Percentiles rank a stretch among this genome's conserved stretches.
Evolutionary conservation across 192 early-diverging fungal species (phyloP).

Genomic region (Spizellomyces sp.): DNA sequence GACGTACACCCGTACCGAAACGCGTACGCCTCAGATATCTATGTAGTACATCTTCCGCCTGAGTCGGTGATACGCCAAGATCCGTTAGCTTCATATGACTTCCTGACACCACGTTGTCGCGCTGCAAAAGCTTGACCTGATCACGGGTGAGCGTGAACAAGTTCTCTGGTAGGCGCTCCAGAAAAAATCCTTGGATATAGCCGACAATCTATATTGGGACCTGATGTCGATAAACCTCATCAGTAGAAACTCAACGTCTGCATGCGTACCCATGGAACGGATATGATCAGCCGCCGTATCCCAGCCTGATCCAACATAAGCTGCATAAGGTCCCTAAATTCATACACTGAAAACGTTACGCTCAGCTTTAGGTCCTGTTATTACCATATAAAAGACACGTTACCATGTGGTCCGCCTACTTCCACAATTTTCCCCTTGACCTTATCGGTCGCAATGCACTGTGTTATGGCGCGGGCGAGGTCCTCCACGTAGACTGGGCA

Average conservation of each 20-base stretch:
- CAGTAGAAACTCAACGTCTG: not conserved
- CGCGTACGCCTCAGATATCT: constrained; percentile 6
- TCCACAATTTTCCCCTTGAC: not conserved
- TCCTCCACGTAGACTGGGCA: constrained; percentile 13
- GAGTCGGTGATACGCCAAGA: not conserved
- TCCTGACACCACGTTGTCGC: constrained; percentile 4
- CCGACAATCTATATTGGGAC: not conserved
- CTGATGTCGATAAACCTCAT: not conserved
- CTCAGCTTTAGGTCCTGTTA: too few relatives aligned
- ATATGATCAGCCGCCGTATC: constrained; percentile 3
- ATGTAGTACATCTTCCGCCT: constrained; percentile 1
- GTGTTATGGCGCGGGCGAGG: not conserved
- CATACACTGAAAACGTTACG: constrained; percentile 3
- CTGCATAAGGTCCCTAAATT: constrained; percentile 4
- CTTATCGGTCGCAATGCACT: not conserved
- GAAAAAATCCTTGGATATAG: constrained; percentile 1
- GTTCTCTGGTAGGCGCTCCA: constrained; percentile 2
- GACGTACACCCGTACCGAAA: too few relatives aligned
- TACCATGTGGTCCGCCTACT: constrained; percentile 8
- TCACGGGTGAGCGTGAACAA: constrained; percentile 10
- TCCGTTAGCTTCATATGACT: not conserved
- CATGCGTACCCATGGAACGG: constrained; percentile 7
- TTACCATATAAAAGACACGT: not conserved
- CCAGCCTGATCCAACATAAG: constrained; percentile 1
- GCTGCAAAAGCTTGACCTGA: constrained; percentile 5